Evolutionary conservation across 1,139 yeast species (phyloP).

Genomic region (Wickerhamiella pararugosa): DNA sequence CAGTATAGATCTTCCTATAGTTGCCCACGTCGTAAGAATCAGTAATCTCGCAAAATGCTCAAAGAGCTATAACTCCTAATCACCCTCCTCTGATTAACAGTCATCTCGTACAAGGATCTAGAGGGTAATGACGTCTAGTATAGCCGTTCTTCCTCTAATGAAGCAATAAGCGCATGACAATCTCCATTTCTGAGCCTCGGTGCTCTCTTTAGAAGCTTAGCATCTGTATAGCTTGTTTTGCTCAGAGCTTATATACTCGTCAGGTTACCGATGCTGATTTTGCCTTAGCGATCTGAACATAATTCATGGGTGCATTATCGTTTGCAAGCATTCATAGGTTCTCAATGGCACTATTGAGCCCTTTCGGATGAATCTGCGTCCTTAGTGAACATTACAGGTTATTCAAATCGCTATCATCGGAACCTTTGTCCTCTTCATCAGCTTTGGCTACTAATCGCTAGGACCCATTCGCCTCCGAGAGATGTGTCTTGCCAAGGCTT

Average conservation of each 20-base stretch:
- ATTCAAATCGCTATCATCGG: too few species aligned
- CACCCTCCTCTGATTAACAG: too few species aligned
- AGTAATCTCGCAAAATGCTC: too few species aligned
- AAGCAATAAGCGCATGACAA: conserved; percentile 20
- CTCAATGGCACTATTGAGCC: conserved; percentile 39
- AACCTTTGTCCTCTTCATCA: conserved; percentile 17
- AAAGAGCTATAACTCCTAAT: too few species aligned
- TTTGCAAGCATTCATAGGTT: conserved; percentile 45
- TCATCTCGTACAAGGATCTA: too few species aligned
- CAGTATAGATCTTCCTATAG: too few species aligned
- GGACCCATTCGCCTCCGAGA: conserved; percentile 24
- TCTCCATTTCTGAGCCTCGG: conserved; percentile 25
- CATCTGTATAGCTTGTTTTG: conserved; percentile 57
- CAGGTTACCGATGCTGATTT: conserved; percentile 62
- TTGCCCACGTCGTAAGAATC: too few species aligned
- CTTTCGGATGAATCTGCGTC: conserved; percentile 31
- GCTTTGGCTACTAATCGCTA: conserved; percentile 15
- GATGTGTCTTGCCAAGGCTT: conserved; percentile 23
- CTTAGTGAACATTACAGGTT: too few species aligned
- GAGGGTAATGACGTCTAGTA: neutral
- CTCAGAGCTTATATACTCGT: conserved; percentile 43
- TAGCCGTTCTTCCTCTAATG: conserved; percentile 8
- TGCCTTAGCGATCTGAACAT: conserved; percentile 78
- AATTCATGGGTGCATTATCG: conserved; percentile 60
- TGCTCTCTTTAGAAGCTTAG: too few species aligned